Evolutionary conservation across 2,329 filamentous ascomycete species (phyloP).

Genomic region (Cercospora zeina): DNA sequence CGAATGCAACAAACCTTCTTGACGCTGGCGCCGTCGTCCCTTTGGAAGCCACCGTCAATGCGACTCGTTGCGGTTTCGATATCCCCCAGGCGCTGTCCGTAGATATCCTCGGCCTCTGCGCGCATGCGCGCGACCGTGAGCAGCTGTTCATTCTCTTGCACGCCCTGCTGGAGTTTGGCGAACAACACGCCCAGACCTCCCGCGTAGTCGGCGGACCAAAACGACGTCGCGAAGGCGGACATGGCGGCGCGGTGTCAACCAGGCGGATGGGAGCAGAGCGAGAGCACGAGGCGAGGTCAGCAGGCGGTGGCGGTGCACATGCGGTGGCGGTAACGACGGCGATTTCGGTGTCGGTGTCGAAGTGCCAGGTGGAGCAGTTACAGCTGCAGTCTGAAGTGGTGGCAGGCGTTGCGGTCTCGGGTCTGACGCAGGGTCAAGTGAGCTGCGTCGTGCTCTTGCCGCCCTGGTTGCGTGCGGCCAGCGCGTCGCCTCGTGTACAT

Average conservation of each 20-base stretch:
- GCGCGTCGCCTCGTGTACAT: no score
- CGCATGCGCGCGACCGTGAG: constrained; percentile 89
- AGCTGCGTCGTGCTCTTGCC: no score
- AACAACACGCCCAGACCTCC: constrained; percentile 94
- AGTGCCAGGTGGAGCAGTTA: background rate
- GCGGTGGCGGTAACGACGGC: background rate
- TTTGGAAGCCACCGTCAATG: constrained; percentile 76
- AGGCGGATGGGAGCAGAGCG: background rate
- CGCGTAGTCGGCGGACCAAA: constrained; percentile 98
- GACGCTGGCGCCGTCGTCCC: constrained; percentile 93
- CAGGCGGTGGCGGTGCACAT: background rate
- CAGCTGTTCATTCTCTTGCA: constrained; percentile 91
- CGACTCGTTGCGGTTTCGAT: constrained; percentile 82
- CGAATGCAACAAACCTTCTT: constrained; percentile 68
- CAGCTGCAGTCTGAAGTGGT: no score
- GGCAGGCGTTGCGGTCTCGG: no score
- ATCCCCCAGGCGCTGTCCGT: constrained; percentile 75
- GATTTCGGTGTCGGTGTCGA: background rate
- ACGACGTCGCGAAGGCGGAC: constrained; percentile 90
- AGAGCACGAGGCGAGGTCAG: background rate
- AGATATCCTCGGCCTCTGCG: constrained; percentile 90
- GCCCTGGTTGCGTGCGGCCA: no score
- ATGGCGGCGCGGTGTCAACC: constrained; percentile 49
- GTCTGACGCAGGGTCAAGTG: no score
- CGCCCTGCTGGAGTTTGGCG: constrained; percentile 92